Conservation (phyloP, 371 early-diverging fungal genomes). For the Amoeboaphelidium protococcarum region DNA sequence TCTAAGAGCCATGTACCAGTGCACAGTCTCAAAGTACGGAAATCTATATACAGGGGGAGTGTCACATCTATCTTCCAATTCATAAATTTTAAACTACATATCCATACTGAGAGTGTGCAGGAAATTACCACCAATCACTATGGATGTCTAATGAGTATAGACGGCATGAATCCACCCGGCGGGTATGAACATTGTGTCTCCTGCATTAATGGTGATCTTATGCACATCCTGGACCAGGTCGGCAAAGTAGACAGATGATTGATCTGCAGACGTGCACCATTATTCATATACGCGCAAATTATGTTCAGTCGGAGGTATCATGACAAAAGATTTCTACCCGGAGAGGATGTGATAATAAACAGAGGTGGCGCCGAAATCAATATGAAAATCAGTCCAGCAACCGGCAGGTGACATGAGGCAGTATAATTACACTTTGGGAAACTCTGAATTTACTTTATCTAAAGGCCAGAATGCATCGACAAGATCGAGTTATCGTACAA, state of each 20-base stretch:
- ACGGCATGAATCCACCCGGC: slow-evolving; percentile 89
- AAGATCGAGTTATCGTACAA: slow-evolving; percentile 67
- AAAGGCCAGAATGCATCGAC: slow-evolving; percentile 56
- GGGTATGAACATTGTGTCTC: slow-evolving; percentile 54
- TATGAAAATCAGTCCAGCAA: slow-evolving; percentile 68
- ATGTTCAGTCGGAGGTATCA: slow-evolving; percentile 47
- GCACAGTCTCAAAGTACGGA: slow-evolving; percentile 47
- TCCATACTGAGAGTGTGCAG: slow-evolving; percentile 41
- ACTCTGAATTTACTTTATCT: no score
- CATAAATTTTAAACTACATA: slow-evolving; percentile 23
- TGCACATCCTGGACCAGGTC: slow-evolving; percentile 43
- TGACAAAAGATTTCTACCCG: slow-evolving; percentile 60
- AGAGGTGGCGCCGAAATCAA: slow-evolving; percentile 75
- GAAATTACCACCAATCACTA: slow-evolving; percentile 83
- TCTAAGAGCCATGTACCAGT: no score
- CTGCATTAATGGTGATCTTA: slow-evolving; percentile 32
- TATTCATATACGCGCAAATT: slow-evolving; percentile 58
- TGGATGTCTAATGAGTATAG: slow-evolving; percentile 48
- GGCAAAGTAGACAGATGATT: slow-evolving; percentile 40
- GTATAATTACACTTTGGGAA: slow-evolving; percentile 63
- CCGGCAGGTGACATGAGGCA: slow-evolving; percentile 70
- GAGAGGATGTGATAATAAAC: slow-evolving; percentile 50
- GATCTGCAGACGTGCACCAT: slow-evolving; percentile 61
- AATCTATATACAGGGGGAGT: slow-evolving; percentile 58
- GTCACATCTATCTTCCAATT: slow-evolving; percentile 12